Percentiles rank a stretch among this genome's conserved stretches.
Conservation (phyloP, 2,329 filamentous ascomycete species). For the Cordyceps cateniannulata region DNA sequence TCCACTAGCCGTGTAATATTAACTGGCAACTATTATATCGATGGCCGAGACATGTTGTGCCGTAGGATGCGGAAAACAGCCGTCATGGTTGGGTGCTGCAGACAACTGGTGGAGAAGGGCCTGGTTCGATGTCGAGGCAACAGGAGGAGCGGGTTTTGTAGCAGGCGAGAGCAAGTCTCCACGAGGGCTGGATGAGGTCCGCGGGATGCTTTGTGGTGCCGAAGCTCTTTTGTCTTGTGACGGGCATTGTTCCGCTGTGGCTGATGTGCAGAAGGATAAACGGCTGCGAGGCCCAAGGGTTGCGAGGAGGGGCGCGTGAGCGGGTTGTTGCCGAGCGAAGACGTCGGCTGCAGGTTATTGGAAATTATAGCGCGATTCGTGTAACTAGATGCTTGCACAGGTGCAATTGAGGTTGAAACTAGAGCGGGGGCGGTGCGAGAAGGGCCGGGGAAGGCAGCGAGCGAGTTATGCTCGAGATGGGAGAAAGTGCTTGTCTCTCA, state of each 20-base stretch:
- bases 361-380: background rate
- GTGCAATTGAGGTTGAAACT: background rate
- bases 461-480: background rate
- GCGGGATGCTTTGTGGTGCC: background rate
- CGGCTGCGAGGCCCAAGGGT: background rate
- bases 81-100: background rate
- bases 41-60: constrained; percentile 1
- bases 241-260: constrained; percentile 2
- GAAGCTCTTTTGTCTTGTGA: background rate
- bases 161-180: background rate
- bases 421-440: background rate
- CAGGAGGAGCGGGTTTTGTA: background rate
- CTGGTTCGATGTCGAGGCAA: background rate
- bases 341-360: background rate
- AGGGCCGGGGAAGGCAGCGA: background rate
- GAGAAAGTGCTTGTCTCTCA: background rate
- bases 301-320: background rate
- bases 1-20: background rate
- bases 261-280: background rate
- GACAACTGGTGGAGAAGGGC: background rate
- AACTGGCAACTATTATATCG: background rate
- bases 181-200: background rate
- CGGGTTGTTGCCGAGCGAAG: background rate
- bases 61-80: background rate
- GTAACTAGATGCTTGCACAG: background rate